Evolutionary conservation across 2,329 filamentous ascomycete genomes (phyloP).

Genomic region (Dothistroma pini): DNA sequence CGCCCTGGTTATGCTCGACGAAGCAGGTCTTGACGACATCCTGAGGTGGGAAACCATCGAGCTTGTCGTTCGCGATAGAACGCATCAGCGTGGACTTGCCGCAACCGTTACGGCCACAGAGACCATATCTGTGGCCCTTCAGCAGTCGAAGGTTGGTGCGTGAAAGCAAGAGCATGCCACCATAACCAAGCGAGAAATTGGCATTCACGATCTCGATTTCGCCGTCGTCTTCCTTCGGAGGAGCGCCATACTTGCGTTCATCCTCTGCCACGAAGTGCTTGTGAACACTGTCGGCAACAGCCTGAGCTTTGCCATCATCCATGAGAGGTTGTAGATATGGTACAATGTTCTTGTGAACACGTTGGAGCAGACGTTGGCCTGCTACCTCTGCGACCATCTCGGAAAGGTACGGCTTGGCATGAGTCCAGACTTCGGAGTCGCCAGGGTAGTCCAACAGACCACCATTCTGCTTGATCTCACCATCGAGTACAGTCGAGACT

Average conservation of each 20-base stretch:
- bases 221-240: conserved; percentile 82
- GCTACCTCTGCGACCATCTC: conserved; percentile 84
- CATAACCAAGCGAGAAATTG: conserved; percentile 94
- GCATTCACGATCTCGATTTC: conserved; percentile 97
- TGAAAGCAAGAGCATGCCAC: conserved; percentile 92
- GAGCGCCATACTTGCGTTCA: conserved; percentile 77
- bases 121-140: conserved; percentile 95
- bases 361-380: conserved; percentile 73
- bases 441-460: conserved; percentile 61
- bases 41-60: conserved; percentile 92
- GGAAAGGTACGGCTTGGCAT: conserved; percentile 69
- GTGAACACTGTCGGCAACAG: conserved; percentile 70
- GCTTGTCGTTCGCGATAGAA: conserved; percentile 89
- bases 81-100: conserved; percentile 99
- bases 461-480: conserved; percentile 67
- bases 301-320: conserved; percentile 58
- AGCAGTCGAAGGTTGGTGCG: conserved; percentile 93
- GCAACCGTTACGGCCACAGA: conserved; percentile 94
- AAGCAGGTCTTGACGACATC: conserved; percentile 94
- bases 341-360: conserved; percentile 64
- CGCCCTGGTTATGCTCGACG: conserved; percentile 98
- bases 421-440: conserved; percentile 58
- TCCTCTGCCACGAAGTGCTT: conserved; percentile 79
- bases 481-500: conserved; percentile 69
- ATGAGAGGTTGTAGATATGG: conserved; percentile 75